These are phyloP conservation scores for Mycena floridula DNA, from an alignment of 768 basidiomycete genomes.

Conservation along the genomic window DNA sequence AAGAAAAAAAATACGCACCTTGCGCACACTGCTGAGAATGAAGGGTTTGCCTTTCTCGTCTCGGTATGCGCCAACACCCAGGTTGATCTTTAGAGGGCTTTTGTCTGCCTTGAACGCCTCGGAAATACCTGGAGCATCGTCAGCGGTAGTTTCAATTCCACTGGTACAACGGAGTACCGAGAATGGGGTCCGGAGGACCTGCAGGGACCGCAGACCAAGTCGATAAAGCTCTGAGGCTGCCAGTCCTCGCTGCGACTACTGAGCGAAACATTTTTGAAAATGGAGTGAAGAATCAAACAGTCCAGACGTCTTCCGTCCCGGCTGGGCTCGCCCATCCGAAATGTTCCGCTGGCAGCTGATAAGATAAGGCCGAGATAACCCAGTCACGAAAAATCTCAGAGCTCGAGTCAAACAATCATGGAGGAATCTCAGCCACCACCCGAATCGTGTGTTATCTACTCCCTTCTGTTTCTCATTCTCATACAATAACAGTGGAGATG, in stretches of 20 bases:
- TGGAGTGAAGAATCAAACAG: conserved; percentile 11
- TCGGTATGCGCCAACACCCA: conserved; percentile 96
- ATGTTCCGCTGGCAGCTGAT: too few relatives aligned
- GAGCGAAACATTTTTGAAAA: conserved; percentile 28
- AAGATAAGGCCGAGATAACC: too few relatives aligned
- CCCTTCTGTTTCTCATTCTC: background rate
- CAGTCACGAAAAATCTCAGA: too few relatives aligned
- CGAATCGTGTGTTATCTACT: conserved; percentile 16
- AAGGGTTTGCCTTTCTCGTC: conserved; percentile 95
- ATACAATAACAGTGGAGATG: conserved; percentile 9
- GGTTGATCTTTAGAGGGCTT: conserved; percentile 89
- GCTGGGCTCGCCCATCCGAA: too few relatives aligned
- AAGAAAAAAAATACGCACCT: conserved; percentile 37
- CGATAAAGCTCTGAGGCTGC: conserved; percentile 47
- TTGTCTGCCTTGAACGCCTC: conserved; percentile 97
- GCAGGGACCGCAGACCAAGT: conserved; percentile 80
- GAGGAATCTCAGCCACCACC: conserved; percentile 19
- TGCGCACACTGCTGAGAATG: conserved; percentile 82
- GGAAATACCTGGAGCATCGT: conserved; percentile 5
- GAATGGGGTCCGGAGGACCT: conserved; percentile 90
- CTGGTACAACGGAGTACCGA: conserved; percentile 42
- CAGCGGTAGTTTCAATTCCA: conserved; percentile 4
- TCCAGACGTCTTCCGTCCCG: background rate
- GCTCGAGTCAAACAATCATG: conserved; percentile 17
- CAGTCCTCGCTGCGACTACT: conserved; percentile 27